Base-by-base conservation (phyloP, 1,284 basidiomycete genomes). In the Trametes pubescens region DNA sequence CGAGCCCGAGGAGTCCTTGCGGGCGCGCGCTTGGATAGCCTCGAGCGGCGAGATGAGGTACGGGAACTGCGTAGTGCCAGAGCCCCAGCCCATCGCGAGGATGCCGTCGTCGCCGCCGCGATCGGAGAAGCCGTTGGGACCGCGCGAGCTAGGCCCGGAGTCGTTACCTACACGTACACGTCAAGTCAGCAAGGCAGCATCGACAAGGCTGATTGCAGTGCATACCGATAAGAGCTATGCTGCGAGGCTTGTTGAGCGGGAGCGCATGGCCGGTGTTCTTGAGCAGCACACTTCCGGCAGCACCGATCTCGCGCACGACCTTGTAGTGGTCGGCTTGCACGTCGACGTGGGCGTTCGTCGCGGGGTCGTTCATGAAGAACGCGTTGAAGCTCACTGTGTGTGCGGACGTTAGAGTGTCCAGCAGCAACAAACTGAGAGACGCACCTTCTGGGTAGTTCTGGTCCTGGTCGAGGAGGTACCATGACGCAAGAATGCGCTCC, bases 71-170 rank as follows among this genome's bases (percentile, higher is more conserved):
- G 81, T 79, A 2, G 86, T 86, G 14, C 78, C 72, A 7, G 68
- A 72, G 47, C 64, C 94, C 93, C 94, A 95, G 34, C 93, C 93
- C 85, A 93, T 89, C 6, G 91, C 92, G 1, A 95, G 81, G n/a
- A 89, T 84, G 37, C 91, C 90, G 67, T 87, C 86, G 54, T 80
- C 78, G 21, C 87, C 86, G 46, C 84, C 87, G 67, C 85, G 86
- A 73, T 94, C 91, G 13, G 76, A 43, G 70, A 87, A 94, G 52
- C 86, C 84, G 77, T 95, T 95, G 2, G 93, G 90, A 0, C 93
- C 93, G 37, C 81, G 79, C 32, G 71, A 75, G 5, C 86, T 84
- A 0, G 92, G 91, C 1, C 88, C 91, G 16, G 92, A 88, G 74
- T 93, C 93, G 60, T 68, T 65, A 1, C 59, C 65, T 68, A 29